phyloP scores from a whole-genome alignment of 1,284 basidiomycete species.

The Phaffia rhodozyma region DNA sequence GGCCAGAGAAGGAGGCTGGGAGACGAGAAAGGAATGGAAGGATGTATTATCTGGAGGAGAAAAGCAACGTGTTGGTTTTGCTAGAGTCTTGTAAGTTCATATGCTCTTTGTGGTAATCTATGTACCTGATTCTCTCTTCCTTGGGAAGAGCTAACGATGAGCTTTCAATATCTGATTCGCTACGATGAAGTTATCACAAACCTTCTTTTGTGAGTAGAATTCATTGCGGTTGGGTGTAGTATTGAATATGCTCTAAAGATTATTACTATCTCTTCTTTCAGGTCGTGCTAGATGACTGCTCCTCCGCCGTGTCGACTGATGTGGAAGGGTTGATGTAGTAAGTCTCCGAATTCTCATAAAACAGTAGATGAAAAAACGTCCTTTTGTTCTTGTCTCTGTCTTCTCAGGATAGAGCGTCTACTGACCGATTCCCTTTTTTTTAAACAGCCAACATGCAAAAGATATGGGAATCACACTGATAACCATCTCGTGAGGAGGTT shows the following conservation, averaged over 20 bases:
- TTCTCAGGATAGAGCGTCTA: no score
- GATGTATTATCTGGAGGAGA: slow-evolving; percentile 59
- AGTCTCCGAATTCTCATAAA: slow-evolving; percentile 43
- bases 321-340: slow-evolving; percentile 95
- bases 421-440: no score
- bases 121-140: background rate
- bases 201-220: slow-evolving; percentile 18
- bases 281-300: slow-evolving; percentile 59
- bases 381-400: no score
- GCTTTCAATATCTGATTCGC: slow-evolving; percentile 28
- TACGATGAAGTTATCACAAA: slow-evolving; percentile 27
- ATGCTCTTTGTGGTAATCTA: background rate
- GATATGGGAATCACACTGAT: slow-evolving; percentile 84
- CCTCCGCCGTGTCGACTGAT: slow-evolving; percentile 90
- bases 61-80: slow-evolving; percentile 69
- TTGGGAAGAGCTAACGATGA: slow-evolving; percentile 52
- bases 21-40: slow-evolving; percentile 73
- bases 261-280: slow-evolving; percentile 13
- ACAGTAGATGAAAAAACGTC: no score
- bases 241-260: background rate
- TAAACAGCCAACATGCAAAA: slow-evolving; percentile 38
- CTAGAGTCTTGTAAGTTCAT: slow-evolving; percentile 30
- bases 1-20: slow-evolving; percentile 77
- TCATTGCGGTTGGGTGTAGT: background rate
- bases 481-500: slow-evolving; percentile 53